Base-by-base conservation (phyloP, 139 green algal genomes). In the Nannochloris sp. region DNA sequence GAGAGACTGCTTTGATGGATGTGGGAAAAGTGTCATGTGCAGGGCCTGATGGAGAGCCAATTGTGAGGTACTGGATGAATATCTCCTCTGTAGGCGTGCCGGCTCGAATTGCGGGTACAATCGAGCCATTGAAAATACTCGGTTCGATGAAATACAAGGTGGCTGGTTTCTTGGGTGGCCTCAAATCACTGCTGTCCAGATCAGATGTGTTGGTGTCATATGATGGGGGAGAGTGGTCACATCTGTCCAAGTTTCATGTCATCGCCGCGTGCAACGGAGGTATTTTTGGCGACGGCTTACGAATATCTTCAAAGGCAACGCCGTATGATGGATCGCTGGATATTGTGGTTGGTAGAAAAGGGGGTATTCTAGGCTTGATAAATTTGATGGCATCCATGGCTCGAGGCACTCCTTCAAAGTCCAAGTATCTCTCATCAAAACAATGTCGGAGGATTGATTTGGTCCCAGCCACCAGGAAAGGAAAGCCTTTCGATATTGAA, bases 201-300 rank as follows among this genome's bases (percentile, higher is more conserved):
- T 58, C 19, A 15, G 23, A 64, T 19, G 16, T 19, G 11, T 21
- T 53, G 46, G 46, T 21, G 16, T 53, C 46, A 25, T 50, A 57
- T 6, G 57, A 64, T 64, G 57, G 23, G 14, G 57, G 57, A 57
- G 57, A 64, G 6, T 64, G 57, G 57, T 10, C 15, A 25, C 57
- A 58, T 44, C 5, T 31, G 5, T 57, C n/a, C 12, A 51, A 51
- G 12, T n/a, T 31, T 18, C 16, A 21, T 25, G 15, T 64, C n/a
- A 48, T 64, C 14, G 57, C 57, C 16, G 9, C 12, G 12, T 27
- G 57, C 19, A 64, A 64, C 27, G 57, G 57, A 18, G 14, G 57
- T 51, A n/a, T 44, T 4, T 64, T 64, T 64, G 57, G 57, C 8
- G 56, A 58, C 57, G 57, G 57, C 15, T 19, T 64, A 8, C 16